Evolutionary conservation across 768 basidiomycete species (phyloP), one percentile per base, ranked within the genome.

Genomic region (Kwoniella heveanensis): DNA sequence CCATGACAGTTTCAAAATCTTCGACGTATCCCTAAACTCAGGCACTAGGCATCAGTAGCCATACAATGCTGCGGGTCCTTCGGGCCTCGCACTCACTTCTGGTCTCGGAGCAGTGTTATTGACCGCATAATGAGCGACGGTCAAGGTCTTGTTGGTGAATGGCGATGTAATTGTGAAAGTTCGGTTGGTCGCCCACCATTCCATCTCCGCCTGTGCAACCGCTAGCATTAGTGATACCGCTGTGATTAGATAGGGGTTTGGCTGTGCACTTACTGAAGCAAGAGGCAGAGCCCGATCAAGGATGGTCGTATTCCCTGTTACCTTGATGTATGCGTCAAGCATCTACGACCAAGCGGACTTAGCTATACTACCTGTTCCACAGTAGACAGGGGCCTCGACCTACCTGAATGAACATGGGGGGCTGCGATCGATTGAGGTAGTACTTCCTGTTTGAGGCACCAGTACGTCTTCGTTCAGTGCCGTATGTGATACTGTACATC

Each of bases 371-470:
- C n/a, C n/a, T n/a, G n/a, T n/a, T n/a, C n/a, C n/a, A n/a, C n/a
- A n/a, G n/a, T n/a, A n/a, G n/a, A n/a, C n/a, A n/a, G n/a, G 37
- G 39, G 3, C 13, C n/a, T 46, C 36, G 8, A 13, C 3, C 73
- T 62, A 89, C 90, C 71, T 88, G 88, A 59, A 90, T 86, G 81
- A 95, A 95, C 29, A 95, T 74, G 3, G 93, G 93, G 15, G 92
- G 92, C 73, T 95, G 92, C n/a, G 91, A 94, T 61, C 94, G 86
- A 72, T 94, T 85, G 66, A 95, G 79, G 80, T 95, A 96, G 73
- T 96, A 96, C 54, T 90, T 91, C 37, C 77, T 69, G 58, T 9
- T 1, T 36, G 2, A 9, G 56, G 32, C 51, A 24, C 4, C 17
- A 9, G 17, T n/a, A n/a, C n/a, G n/a, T n/a, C n/a, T n/a, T n/a